Percentiles rank a stretch among this genome's conserved stretches.
Conservation (phyloP, 1,284 basidiomycete species). For the Austroboletus novae-zelandiae region DNA sequence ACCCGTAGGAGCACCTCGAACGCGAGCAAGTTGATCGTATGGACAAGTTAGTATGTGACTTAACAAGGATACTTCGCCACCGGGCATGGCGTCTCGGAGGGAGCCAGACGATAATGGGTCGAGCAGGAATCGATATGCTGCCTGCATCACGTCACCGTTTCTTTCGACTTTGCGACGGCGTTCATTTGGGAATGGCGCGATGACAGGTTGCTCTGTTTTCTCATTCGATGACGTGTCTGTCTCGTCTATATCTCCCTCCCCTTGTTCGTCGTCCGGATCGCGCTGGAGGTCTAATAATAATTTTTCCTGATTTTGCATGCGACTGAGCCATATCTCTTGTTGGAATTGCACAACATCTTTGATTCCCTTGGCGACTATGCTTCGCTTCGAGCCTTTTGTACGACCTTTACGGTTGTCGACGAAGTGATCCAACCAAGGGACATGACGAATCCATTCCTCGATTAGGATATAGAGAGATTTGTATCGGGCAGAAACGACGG, state of each 20-base stretch:
- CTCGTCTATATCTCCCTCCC: slow-evolving; percentile 27
- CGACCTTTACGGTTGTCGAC: slow-evolving; percentile 39
- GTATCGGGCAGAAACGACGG: slow-evolving; percentile 64
- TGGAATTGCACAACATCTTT: slow-evolving; percentile 69
- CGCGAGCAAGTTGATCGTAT: slow-evolving; percentile 21
- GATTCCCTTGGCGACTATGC: slow-evolving; percentile 59
- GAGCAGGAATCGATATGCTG: slow-evolving; percentile 54
- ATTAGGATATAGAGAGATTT: slow-evolving; percentile 59
- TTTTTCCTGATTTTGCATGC: slow-evolving; percentile 33
- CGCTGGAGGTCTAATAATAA: slow-evolving; percentile 40
- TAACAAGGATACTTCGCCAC: slow-evolving; percentile 24
- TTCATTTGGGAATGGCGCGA: slow-evolving; percentile 27
- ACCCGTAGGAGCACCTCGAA: slow-evolving; percentile 41
- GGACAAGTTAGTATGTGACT: slow-evolving; percentile 55
- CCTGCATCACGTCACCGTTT: slow-evolving; percentile 38
- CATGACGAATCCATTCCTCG: slow-evolving; percentile 54
- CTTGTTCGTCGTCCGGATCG: slow-evolving; percentile 29
- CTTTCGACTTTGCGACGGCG: slow-evolving; percentile 36
- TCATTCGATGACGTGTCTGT: slow-evolving; percentile 6
- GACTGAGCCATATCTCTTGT: slow-evolving; percentile 53
- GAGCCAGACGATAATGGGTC: slow-evolving; percentile 41
- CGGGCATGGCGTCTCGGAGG: slow-evolving; percentile 5
- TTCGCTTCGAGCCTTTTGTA: slow-evolving; percentile 57
- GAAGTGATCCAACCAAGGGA: slow-evolving; percentile 67
- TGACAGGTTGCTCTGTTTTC: not conserved